These are phyloP conservation scores for Xylogone sp. DNA, from an alignment of 2,329 filamentous ascomycete species.

Conservation along the genomic window DNA sequence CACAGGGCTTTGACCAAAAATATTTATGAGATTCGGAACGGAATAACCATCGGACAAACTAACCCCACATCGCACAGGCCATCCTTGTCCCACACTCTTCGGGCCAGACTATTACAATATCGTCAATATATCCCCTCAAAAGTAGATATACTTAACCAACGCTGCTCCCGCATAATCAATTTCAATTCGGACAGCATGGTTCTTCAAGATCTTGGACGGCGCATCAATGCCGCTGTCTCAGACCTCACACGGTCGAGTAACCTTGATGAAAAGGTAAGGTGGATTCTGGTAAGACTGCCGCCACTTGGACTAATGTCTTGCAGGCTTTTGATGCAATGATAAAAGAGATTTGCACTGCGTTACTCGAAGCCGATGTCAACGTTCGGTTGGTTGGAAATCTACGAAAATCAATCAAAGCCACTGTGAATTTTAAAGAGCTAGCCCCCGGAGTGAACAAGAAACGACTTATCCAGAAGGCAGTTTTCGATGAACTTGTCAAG, in stretches of 20 bases:
- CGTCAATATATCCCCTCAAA: too few relatives aligned
- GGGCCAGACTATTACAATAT: background rate
- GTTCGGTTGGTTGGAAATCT: slow-evolving; percentile 87
- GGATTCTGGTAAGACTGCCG: background rate
- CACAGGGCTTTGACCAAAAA: background rate
- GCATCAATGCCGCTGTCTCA: slow-evolving; percentile 94
- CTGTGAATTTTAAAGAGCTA: slow-evolving; percentile 93
- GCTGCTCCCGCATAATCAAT: background rate
- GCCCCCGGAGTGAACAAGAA: slow-evolving; percentile 96
- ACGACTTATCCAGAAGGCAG: slow-evolving; percentile 93
- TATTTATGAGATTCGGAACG: background rate
- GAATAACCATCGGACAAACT: background rate
- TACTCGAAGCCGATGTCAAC: slow-evolving; percentile 96
- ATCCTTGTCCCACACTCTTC: background rate
- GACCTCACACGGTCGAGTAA: slow-evolving; percentile 90
- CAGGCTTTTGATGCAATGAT: slow-evolving; percentile 97
- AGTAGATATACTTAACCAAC: background rate
- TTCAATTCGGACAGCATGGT: slow-evolving; percentile 63
- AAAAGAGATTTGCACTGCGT: slow-evolving; percentile 94
- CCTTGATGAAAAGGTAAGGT: slow-evolving; percentile 84
- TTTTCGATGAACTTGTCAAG: slow-evolving; percentile 94
- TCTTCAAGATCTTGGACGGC: slow-evolving; percentile 96
- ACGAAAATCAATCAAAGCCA: slow-evolving; percentile 84
- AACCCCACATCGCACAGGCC: background rate
- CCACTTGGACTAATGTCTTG: slow-evolving; percentile 30